Base-by-base conservation (phyloP, 805 yeast genomes). In the Millerozyma acaciae region DNA sequence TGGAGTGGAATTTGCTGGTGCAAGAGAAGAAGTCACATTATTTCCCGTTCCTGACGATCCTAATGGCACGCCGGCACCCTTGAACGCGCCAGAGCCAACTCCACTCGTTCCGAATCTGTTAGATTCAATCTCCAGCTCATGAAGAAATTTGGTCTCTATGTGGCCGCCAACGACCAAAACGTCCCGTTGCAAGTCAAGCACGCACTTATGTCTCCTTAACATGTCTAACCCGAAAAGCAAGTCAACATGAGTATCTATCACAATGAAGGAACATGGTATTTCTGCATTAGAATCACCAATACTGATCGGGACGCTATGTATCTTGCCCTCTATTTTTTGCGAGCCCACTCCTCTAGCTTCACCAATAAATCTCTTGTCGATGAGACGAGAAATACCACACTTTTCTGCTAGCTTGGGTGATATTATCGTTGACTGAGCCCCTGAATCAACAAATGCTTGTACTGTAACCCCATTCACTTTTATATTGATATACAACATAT, bases 381-480 rank as follows among this genome's bases (percentile, higher is more conserved):
- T 77, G 35, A 88, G 62, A 43, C 82, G 76, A 16, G 77, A 60
- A 16, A 93, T 61, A 2, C 84, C 84, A 38, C 89, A 76, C 30
- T 67, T 62, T 40, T 82, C 84, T 0, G 95, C 96, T 42, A 89
- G 66, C 26, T 67, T 63, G 1, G 94, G 84, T 20, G 88, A 78
- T 50, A 93, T 76, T 25, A 93, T 80, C 0, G 98, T 88, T 18
- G 77, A 67, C 56, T 88, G 96, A 0, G 99, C 97, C 2, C 99
- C 98, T 0, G 97, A 78, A 55, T 93, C 99, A 4, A 93, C 95
- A 64, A 93, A 87, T 0, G 97, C 97, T 53, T 85, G 85, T 3
- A 88, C 82, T 15, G 80, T 78, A 28, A 71, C 68, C 1, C 93
- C 90, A 49, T 93, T 89, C 22, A 90, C 81, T 44, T 76, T 80